Conservation (phyloP, 2,329 filamentous ascomycete genomes). For the Colletotrichum chlorophyti region DNA sequence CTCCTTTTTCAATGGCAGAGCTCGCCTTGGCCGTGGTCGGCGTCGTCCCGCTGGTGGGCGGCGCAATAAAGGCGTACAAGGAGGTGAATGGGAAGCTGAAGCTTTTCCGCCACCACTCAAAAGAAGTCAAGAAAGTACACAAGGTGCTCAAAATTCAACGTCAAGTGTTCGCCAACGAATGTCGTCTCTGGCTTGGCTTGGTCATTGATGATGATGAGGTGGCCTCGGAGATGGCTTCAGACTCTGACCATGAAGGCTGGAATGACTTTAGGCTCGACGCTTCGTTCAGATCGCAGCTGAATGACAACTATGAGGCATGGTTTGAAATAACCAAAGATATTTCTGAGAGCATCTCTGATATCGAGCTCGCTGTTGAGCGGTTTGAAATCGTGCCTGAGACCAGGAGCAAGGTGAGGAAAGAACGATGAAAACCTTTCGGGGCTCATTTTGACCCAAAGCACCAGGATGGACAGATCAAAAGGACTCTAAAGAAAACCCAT, state of each 20-base stretch:
- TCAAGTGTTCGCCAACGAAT: slow-evolving; percentile 16
- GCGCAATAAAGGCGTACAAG: slow-evolving; percentile 14
- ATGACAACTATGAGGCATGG: slow-evolving; percentile 5
- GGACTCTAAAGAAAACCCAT: neutral
- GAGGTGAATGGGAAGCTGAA: slow-evolving; percentile 4
- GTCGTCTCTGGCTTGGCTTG: neutral
- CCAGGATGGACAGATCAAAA: slow-evolving; percentile 1
- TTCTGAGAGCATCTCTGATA: neutral
- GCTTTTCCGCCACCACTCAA: slow-evolving; percentile 12
- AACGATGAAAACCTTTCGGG: no score
- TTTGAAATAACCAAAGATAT: neutral
- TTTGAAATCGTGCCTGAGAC: neutral
- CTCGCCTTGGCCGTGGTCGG: slow-evolving; percentile 13
- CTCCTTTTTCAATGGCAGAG: no score
- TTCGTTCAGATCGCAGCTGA: neutral
- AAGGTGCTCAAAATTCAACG: slow-evolving; percentile 5
- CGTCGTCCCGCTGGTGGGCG: slow-evolving; percentile 7
- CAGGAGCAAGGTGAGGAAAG: no score
- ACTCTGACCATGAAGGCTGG: slow-evolving; percentile 1
- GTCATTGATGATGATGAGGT: neutral
- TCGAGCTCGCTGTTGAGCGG: neutral
- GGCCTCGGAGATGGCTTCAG: neutral
- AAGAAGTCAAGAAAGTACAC: neutral
- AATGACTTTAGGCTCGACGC: neutral
- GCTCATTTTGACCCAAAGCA: neutral